These are phyloP conservation scores for Moricandia arvensis DNA, from an alignment of 345 rosid genomes.

Conservation along the genomic window DNA sequence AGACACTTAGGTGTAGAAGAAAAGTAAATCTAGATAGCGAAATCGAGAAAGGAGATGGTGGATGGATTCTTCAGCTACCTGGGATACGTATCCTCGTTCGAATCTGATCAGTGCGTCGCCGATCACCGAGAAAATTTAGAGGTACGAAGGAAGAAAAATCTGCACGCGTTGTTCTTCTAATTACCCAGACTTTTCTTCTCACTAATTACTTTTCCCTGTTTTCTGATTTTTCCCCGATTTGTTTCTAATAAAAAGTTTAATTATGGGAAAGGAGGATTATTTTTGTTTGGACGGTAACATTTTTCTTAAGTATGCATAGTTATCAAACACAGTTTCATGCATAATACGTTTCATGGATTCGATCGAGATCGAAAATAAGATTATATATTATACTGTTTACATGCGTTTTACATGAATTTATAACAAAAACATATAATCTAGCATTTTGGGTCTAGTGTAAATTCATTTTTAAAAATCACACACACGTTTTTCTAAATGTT, in stretches of 20 bases:
- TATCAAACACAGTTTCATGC: neutral
- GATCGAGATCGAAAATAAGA: neutral
- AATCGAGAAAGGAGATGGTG: neutral
- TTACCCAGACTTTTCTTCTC: slow-evolving; percentile 35
- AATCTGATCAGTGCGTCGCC: neutral
- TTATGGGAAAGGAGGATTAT: neutral
- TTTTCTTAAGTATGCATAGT: neutral
- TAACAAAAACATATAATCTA: neutral
- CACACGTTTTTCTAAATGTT: too few species aligned
- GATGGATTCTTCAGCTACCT: neutral
- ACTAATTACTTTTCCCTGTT: neutral
- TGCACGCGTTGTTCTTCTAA: slow-evolving; percentile 24
- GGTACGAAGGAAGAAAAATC: neutral
- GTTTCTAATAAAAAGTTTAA: neutral
- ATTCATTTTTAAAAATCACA: too few species aligned
- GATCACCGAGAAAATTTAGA: slow-evolving; percentile 1
- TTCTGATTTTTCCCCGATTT: slow-evolving; percentile 8
- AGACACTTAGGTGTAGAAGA: slow-evolving; percentile 8
- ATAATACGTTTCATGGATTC: neutral
- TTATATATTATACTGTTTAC: neutral
- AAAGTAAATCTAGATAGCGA: slow-evolving; percentile 32
- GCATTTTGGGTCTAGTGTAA: too few species aligned
- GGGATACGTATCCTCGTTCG: neutral
- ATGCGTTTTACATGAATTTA: neutral
- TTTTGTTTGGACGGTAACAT: neutral